Evolutionary conservation across 2,329 filamentous ascomycete species (phyloP).

Genomic region (Fusarium nematophilum): DNA sequence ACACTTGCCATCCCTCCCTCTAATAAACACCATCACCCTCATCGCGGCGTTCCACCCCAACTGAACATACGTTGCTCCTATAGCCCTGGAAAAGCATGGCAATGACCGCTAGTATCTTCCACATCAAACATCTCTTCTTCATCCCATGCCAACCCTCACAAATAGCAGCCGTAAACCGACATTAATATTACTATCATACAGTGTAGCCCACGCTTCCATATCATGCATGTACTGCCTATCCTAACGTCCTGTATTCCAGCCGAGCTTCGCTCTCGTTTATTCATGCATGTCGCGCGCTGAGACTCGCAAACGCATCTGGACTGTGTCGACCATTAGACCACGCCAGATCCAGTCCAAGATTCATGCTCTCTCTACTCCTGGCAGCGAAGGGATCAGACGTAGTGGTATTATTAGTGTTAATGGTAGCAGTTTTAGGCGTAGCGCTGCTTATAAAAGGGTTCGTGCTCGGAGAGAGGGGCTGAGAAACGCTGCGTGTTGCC

Average conservation of each 20-base stretch:
- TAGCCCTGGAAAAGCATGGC: too few species aligned
- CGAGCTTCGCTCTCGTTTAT: constrained; percentile 38
- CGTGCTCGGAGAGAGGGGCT: constrained; percentile 56
- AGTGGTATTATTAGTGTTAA: constrained; percentile 37
- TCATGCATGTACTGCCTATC: constrained; percentile 37
- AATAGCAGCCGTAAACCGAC: constrained; percentile 33
- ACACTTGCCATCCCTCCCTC: too few species aligned
- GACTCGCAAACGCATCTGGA: constrained; percentile 81
- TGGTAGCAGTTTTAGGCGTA: constrained; percentile 37
- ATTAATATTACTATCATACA: constrained; percentile 47
- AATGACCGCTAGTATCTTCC: too few species aligned
- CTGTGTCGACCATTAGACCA: constrained; percentile 79
- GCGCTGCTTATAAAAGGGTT: constrained; percentile 67
- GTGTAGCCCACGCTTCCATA: constrained; percentile 26
- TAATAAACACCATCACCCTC: too few species aligned
- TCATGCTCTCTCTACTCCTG: constrained; percentile 77
- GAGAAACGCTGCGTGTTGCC: constrained; percentile 46
- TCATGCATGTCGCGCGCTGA: constrained; percentile 71
- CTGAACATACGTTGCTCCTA: too few species aligned
- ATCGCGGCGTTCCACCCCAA: too few species aligned
- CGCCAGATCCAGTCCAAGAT: constrained; percentile 71
- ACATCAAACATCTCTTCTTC: not conserved
- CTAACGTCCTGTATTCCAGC: constrained; percentile 26
- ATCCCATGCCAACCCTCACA: not conserved
- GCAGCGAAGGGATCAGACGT: constrained; percentile 58